These are phyloP conservation scores for Aspergillus fijiensis DNA, from an alignment of 2,329 filamentous ascomycete species.

Conservation along the genomic window DNA sequence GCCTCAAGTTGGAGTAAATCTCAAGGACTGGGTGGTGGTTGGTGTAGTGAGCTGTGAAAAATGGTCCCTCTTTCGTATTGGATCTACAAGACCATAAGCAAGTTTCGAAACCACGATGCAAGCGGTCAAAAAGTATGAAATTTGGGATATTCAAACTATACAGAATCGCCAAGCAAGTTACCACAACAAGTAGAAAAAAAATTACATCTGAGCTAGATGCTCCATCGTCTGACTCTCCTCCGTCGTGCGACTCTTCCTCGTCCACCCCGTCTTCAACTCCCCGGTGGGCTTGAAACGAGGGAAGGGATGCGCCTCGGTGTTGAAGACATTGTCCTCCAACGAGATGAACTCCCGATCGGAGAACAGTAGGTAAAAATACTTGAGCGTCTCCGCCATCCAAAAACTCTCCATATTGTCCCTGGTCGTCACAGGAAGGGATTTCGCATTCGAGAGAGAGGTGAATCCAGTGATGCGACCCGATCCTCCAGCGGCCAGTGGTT, in stretches of 20 bases:
- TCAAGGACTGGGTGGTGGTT: background rate
- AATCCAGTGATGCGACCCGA: slow-evolving; percentile 58
- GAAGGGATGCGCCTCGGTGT: slow-evolving; percentile 91
- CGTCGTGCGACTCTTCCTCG: slow-evolving; percentile 24
- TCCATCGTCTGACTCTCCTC: background rate
- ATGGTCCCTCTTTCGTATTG: background rate
- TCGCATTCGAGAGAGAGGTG: slow-evolving; percentile 75
- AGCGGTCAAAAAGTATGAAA: background rate
- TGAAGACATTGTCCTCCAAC: slow-evolving; percentile 84
- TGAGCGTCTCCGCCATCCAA: slow-evolving; percentile 96
- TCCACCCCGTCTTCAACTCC: slow-evolving; percentile 44
- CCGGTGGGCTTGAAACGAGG: slow-evolving; percentile 76
- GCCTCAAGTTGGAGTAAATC: background rate
- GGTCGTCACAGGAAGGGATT: slow-evolving; percentile 64
- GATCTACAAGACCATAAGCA: background rate
- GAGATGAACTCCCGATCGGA: slow-evolving; percentile 78
- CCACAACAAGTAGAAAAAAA: background rate
- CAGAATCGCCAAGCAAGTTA: background rate
- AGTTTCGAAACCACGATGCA: background rate
- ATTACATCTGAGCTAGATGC: background rate
- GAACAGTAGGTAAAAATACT: slow-evolving; percentile 96
- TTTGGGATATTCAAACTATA: background rate
- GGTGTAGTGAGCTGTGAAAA: background rate
- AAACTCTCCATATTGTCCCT: slow-evolving; percentile 98
- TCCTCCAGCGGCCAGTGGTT: background rate